Conservation (phyloP, 331 rosid genomes). For the Dryas integrifolia region DNA sequence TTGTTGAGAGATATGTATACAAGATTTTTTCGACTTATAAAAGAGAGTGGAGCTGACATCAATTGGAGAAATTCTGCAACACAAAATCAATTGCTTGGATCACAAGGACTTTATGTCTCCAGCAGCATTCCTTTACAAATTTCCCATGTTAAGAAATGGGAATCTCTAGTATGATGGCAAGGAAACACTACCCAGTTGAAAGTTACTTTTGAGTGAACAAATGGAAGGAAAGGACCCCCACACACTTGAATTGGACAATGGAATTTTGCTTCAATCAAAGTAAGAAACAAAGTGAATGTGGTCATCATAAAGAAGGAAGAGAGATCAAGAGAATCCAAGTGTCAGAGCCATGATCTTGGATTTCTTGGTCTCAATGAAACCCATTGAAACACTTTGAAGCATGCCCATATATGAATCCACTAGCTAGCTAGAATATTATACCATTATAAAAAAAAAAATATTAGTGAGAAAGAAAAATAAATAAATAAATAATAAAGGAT, state of each 20-base stretch:
- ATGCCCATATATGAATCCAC: no score
- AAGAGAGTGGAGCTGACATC: constrained; percentile 11
- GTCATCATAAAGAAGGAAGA: constrained; percentile 19
- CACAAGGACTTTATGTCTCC: not conserved
- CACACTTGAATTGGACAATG: constrained; percentile 5
- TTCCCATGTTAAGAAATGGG: constrained; percentile 26
- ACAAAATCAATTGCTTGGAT: constrained; percentile 27
- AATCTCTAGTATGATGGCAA: constrained; percentile 25
- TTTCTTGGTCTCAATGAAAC: constrained; percentile 5
- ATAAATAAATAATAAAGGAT: no score
- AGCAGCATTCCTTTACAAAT: constrained; percentile 17
- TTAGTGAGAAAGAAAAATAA: no score
- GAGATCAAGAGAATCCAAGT: constrained; percentile 16
- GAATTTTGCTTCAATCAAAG: constrained; percentile 4
- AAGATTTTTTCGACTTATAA: not conserved
- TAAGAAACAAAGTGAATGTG: constrained; percentile 16
- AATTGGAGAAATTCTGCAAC: constrained; percentile 9
- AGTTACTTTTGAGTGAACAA: not conserved
- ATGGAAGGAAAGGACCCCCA: constrained; percentile 7
- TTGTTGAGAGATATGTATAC: not conserved
- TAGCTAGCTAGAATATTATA: no score
- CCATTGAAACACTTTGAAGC: not conserved
- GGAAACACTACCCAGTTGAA: not conserved
- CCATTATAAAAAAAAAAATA: no score
- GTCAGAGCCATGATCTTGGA: constrained; percentile 31